Evolutionary conservation across 768 basidiomycete genomes (phyloP).

Genomic region (Russula compacta): DNA sequence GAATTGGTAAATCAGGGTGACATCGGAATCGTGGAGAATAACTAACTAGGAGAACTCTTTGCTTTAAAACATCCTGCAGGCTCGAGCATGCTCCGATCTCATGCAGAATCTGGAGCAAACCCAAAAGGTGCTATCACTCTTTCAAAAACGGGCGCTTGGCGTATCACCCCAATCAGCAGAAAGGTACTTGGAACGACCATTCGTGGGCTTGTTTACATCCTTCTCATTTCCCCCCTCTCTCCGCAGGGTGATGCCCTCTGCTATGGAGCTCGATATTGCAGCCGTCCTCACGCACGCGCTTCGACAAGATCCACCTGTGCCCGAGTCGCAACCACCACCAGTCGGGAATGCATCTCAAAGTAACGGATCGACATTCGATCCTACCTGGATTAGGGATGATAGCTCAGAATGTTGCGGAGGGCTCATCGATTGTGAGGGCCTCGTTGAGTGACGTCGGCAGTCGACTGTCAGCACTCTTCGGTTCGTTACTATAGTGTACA

Average conservation of each 20-base stretch:
- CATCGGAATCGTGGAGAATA: background rate
- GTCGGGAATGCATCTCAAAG: background rate
- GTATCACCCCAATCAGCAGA: background rate
- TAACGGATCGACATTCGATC: background rate
- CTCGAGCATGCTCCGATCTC: constrained; percentile 10
- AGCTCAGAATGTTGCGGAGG: constrained; percentile 4
- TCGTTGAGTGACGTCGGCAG: background rate
- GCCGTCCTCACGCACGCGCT: constrained; percentile 10
- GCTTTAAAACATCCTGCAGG: background rate
- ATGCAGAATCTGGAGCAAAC: constrained; percentile 14
- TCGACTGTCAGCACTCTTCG: background rate
- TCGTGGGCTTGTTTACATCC: background rate
- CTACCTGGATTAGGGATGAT: background rate
- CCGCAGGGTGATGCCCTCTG: constrained; percentile 1
- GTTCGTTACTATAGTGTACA: background rate
- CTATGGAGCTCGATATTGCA: constrained; percentile 14
- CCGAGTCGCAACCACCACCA: background rate
- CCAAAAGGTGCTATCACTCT: constrained; percentile 1
- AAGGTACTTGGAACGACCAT: background rate
- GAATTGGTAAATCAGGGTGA: constrained; percentile 6
- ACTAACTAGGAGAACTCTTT: background rate
- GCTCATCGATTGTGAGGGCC: background rate
- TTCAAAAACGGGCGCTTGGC: constrained; percentile 1
- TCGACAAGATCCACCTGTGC: background rate
- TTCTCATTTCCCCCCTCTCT: background rate